Base-by-base conservation (phyloP, 2,329 filamentous ascomycete genomes). In the Bertia moriformis region DNA sequence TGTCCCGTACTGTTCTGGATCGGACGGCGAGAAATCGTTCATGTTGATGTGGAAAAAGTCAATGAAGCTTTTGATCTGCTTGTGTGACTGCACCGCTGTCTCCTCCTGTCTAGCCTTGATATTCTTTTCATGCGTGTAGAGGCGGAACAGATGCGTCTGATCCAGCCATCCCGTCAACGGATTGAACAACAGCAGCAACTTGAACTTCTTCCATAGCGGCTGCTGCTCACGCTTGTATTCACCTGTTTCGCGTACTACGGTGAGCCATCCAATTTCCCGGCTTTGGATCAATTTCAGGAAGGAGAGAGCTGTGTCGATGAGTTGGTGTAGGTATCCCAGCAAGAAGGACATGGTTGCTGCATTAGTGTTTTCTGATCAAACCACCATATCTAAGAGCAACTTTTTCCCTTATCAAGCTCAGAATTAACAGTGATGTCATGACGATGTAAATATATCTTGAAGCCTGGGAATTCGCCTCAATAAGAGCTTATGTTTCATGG, bases 151-250 rank as follows among this genome's bases (percentile, higher is more conserved):
- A 39, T 57, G 52, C 0, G 57, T 61, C 3, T 45, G 51, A 42
- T 61, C 56, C 22, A 63, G 49, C 60, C 57, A 63, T 49, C 60
- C 59, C 4, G 48, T 54, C 1, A 57, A 33, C 2, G 55, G 58
- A 40, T 61, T 64, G 49, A 63, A 63, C 4, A 64, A 51, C 0
- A 63, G 18, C 3, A 61, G 44, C 4, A 65, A 46, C 42, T 60
- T 61, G 14, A 62, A 15, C 39, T 63, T 63, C 46, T 63, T 59
- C 40, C 47, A 47, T 15, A 63, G 47, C 0, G 57, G 50, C 40
- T 61, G 54, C 41, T 62, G 51, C 43, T 65, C 58, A 17, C 59
- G 56, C 40, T 53, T 53, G 18, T 53, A 46, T 41, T 49, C 42
- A 10, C 56, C 55, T 1, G 53, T 58, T 51, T 58, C 53, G 30